phyloP scores from a whole-genome alignment of 2,329 filamentous ascomycete species.

The Cladophialophora exuberans region DNA sequence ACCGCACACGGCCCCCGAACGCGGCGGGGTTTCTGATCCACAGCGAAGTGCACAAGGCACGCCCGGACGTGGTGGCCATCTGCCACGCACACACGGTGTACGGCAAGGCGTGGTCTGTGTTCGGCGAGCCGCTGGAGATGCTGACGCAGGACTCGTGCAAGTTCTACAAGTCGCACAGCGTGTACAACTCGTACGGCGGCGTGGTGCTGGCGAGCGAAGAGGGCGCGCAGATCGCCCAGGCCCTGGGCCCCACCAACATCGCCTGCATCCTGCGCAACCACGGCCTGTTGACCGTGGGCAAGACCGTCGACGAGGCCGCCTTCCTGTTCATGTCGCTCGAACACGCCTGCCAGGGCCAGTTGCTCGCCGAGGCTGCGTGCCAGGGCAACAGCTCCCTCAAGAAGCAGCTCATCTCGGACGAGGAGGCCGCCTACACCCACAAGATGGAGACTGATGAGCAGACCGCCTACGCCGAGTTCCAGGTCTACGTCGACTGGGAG shows the following conservation, averaged over 20 bases:
- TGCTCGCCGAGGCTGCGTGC: constrained; percentile 67
- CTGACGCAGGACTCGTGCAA: constrained; percentile 52
- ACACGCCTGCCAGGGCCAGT: constrained; percentile 68
- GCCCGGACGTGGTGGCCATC: constrained; percentile 67
- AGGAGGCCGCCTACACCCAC: constrained; percentile 35
- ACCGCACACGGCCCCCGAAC: constrained; percentile 63
- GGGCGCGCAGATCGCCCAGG: constrained; percentile 64
- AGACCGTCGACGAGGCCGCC: constrained; percentile 73
- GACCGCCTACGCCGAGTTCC: constrained; percentile 36
- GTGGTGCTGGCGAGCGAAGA: constrained; percentile 67
- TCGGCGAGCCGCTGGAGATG: constrained; percentile 69
- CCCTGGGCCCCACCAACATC: constrained; percentile 62
- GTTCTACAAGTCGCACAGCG: constrained; percentile 59
- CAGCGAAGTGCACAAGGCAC: constrained; percentile 67
- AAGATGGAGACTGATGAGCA: constrained; percentile 35
- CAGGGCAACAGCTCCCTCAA: constrained; percentile 51
- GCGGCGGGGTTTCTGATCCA: constrained; percentile 73
- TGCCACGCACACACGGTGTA: constrained; percentile 70
- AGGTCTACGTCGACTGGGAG: constrained; percentile 37
- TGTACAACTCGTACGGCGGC: constrained; percentile 68
- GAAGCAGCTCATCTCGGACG: constrained; percentile 58
- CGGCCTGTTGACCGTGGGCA: constrained; percentile 70
- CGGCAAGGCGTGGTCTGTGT: constrained; percentile 70
- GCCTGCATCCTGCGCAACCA: constrained; percentile 72
- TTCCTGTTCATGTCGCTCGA: constrained; percentile 72